Conservation (phyloP, 345 rosid species). For the Cardamine occulta region DNA sequence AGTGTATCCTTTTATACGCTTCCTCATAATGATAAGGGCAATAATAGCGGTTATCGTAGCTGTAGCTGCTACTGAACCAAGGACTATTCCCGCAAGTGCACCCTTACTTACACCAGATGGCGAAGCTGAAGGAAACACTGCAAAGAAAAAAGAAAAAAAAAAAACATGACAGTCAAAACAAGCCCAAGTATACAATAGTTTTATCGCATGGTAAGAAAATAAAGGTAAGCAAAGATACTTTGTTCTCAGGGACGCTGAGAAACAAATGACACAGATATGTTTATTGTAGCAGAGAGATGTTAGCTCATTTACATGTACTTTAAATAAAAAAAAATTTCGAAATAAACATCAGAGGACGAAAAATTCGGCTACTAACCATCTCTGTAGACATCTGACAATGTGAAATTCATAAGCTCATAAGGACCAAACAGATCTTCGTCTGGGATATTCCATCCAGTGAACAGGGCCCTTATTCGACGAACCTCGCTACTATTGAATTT, state of each 20-base stretch:
- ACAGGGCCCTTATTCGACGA: slow-evolving; percentile 57
- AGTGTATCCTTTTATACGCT: slow-evolving; percentile 49
- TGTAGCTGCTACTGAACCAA: slow-evolving; percentile 75
- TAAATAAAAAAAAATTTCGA: background rate
- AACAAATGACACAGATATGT: slow-evolving; percentile 6
- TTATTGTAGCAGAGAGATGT: background rate
- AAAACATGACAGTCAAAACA: slow-evolving; percentile 14
- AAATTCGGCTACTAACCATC: slow-evolving; percentile 61
- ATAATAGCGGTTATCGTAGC: slow-evolving; percentile 70
- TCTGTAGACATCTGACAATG: slow-evolving; percentile 59
- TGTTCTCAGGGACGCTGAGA: background rate
- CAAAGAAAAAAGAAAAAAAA: slow-evolving; percentile 21
- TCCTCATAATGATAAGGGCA: slow-evolving; percentile 63
- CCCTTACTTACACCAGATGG: slow-evolving; percentile 60
- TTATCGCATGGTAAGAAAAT: background rate
- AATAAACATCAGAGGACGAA: slow-evolving; percentile 18
- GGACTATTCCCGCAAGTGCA: slow-evolving; percentile 64
- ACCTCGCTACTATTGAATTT: slow-evolving; percentile 69
- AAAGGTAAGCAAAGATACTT: background rate
- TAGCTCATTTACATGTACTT: background rate
- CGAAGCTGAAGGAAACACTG: slow-evolving; percentile 45
- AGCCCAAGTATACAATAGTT: slow-evolving; percentile 8
- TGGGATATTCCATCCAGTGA: slow-evolving; percentile 75
- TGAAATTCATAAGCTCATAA: slow-evolving; percentile 79
- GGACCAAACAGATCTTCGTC: slow-evolving; percentile 85